A percentile compares a stretch with the other conserved stretches of the same genome.
Conservation (phyloP, 192 early-diverging fungal species). For the Coemansia sp. region DNA sequence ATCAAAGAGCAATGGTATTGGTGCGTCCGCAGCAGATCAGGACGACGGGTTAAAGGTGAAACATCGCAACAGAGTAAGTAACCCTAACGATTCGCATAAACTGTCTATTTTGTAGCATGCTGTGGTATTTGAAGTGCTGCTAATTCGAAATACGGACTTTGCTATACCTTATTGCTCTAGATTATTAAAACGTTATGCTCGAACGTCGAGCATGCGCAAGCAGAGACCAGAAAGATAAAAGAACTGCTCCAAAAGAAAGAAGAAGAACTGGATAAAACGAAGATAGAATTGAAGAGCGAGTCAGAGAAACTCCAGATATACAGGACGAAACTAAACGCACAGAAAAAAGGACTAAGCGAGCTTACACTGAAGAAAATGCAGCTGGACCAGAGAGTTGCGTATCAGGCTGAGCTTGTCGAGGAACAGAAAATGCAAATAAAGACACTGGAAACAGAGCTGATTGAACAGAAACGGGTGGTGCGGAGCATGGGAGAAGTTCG, state of each 20-base stretch:
- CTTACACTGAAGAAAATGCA: slow-evolving; percentile 9
- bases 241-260: background rate
- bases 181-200: slow-evolving; percentile 42
- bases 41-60: slow-evolving; percentile 2
- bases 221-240: slow-evolving; percentile 20
- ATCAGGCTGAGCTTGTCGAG: slow-evolving; percentile 32
- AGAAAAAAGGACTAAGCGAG: slow-evolving; percentile 21
- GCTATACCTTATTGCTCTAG: background rate
- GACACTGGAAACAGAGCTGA: slow-evolving; percentile 17
- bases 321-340: background rate
- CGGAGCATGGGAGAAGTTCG: slow-evolving; percentile 42
- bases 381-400: slow-evolving; percentile 27
- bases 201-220: slow-evolving; percentile 29
- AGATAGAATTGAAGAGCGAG: background rate
- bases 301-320: background rate
- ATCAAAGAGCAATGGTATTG: slow-evolving; percentile 12
- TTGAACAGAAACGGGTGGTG: slow-evolving; percentile 42
- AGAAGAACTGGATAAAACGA: background rate
- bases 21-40: background rate
- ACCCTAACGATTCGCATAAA: background rate
- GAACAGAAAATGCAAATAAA: slow-evolving; percentile 5
- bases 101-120: background rate
- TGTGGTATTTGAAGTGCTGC: background rate
- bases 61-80: slow-evolving; percentile 16
- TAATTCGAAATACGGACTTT: background rate